Evolutionary conservation across 1,284 basidiomycete genomes (phyloP).

Genomic region (Singerocomus rubriflavus): DNA sequence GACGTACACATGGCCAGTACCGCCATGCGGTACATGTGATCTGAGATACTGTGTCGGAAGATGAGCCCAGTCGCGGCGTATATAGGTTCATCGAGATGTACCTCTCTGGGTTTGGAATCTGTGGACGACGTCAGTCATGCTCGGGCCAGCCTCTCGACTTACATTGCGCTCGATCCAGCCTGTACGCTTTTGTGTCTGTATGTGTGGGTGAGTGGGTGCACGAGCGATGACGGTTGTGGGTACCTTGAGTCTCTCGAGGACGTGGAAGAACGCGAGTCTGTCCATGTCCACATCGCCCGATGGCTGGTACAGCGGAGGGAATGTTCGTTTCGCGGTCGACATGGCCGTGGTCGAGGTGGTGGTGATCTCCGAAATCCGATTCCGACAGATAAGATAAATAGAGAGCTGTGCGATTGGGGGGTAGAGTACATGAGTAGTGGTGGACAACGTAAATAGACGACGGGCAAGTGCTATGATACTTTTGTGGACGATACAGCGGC

Average conservation of each 20-base stretch:
- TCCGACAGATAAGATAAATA: conserved; percentile 33
- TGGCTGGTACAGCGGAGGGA: conserved; percentile 54
- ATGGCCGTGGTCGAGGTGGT: background rate
- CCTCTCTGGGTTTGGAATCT: conserved; percentile 84
- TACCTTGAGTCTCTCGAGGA: conserved; percentile 86
- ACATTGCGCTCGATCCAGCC: conserved; percentile 89
- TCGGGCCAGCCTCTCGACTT: conserved; percentile 21
- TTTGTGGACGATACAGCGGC: conserved; percentile 39
- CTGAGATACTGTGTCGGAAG: conserved; percentile 69
- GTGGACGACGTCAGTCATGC: conserved; percentile 7
- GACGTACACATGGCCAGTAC: conserved; percentile 83
- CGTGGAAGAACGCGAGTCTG: conserved; percentile 84
- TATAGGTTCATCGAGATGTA: conserved; percentile 28
- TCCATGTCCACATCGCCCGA: conserved; percentile 60
- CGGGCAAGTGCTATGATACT: conserved; percentile 21
- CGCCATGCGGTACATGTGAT: conserved; percentile 99
- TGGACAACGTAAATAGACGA: background rate
- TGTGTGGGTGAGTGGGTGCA: background rate
- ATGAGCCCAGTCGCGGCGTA: background rate
- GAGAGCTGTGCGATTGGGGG: conserved; percentile 2
- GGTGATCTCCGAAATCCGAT: conserved; percentile 26
- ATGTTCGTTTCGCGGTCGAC: conserved; percentile 33
- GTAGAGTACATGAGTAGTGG: too few species aligned
- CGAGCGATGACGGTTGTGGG: background rate
- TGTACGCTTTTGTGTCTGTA: conserved; percentile 88